Evolutionary conservation across 2,329 filamentous ascomycete genomes (phyloP).

Genomic region (Byssochlamys sp.): DNA sequence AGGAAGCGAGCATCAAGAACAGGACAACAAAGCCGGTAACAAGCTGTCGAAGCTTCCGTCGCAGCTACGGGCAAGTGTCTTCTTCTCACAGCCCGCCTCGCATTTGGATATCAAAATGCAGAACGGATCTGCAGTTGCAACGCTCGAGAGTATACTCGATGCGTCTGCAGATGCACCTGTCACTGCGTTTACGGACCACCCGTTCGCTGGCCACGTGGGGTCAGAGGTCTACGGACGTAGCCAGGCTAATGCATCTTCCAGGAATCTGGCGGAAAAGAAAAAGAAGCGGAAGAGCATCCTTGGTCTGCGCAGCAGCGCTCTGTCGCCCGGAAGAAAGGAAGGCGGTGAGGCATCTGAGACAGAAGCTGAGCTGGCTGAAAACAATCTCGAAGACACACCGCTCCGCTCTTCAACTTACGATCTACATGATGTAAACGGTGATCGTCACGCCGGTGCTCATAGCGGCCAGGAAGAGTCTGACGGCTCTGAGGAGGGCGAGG

Average conservation of each 20-base stretch:
- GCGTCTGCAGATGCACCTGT: conserved; percentile 82
- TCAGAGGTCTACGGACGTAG: conserved; percentile 61
- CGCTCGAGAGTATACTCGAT: conserved; percentile 82
- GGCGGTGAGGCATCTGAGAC: conserved; percentile 4
- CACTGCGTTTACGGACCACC: conserved; percentile 81
- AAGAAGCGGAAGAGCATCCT: conserved; percentile 23
- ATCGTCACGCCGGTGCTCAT: conserved; percentile 9
- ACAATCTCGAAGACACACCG: conserved; percentile 12
- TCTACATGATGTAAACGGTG: conserved; percentile 7
- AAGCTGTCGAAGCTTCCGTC: conserved; percentile 56
- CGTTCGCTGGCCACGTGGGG: conserved; percentile 66
- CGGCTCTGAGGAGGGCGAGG: conserved; percentile 24
- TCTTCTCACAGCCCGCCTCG: conserved; percentile 64
- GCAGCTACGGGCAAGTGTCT: conserved; percentile 80
- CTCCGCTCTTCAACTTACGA: conserved; percentile 7
- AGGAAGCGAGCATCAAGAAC: conserved; percentile 15
- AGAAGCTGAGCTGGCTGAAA: conserved; percentile 12
- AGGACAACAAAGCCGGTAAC: conserved; percentile 13
- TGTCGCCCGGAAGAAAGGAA: conserved; percentile 10
- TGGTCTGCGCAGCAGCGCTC: conserved; percentile 11
- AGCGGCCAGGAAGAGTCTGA: conserved; percentile 12
- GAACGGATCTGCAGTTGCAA: conserved; percentile 75
- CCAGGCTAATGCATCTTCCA: conserved; percentile 19
- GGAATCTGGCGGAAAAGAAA: conserved; percentile 15
- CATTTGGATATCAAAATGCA: conserved; percentile 48